These are phyloP conservation scores for Mollisia scopiformis DNA, from an alignment of 2,329 filamentous ascomycete genomes.

Conservation along the genomic window DNA sequence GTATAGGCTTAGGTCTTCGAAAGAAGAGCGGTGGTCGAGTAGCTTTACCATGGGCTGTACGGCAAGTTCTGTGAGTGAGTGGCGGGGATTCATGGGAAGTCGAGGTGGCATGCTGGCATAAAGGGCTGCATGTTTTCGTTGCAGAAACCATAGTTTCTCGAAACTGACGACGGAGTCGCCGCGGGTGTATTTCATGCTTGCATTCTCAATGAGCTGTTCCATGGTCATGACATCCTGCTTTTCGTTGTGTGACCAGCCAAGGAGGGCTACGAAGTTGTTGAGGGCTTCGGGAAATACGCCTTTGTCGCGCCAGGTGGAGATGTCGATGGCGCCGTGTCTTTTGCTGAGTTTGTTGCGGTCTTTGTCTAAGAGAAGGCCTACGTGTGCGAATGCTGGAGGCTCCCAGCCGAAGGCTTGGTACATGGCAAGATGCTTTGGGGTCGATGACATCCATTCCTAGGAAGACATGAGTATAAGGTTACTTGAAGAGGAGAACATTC, in stretches of 20 bases:
- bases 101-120: slow-evolving; percentile 26
- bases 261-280: slow-evolving; percentile 81
- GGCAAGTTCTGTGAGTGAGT: slow-evolving; percentile 32
- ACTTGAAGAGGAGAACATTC: slow-evolving; percentile 29
- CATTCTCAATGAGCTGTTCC: slow-evolving; percentile 70
- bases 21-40: slow-evolving; percentile 12
- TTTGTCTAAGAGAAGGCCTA: slow-evolving; percentile 72
- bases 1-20: slow-evolving; percentile 18
- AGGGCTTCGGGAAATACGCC: slow-evolving; percentile 66
- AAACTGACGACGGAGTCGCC: slow-evolving; percentile 84
- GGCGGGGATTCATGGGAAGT: slow-evolving; percentile 17
- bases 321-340: slow-evolving; percentile 68
- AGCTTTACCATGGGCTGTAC: slow-evolving; percentile 30
- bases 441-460: slow-evolving; percentile 96
- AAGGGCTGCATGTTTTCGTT: slow-evolving; percentile 61
- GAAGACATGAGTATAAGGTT: neutral
- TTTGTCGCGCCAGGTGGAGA: slow-evolving; percentile 57
- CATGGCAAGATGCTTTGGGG: slow-evolving; percentile 75
- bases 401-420: slow-evolving; percentile 79
- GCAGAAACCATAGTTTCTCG: slow-evolving; percentile 80
- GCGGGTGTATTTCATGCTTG: slow-evolving; percentile 86
- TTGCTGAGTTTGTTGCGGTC: slow-evolving; percentile 85
- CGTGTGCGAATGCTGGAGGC: slow-evolving; percentile 76
- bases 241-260: slow-evolving; percentile 78
- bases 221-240: slow-evolving; percentile 74